phyloP scores from a whole-genome alignment of 257 asterid species.

The Plantago elongata region DNA sequence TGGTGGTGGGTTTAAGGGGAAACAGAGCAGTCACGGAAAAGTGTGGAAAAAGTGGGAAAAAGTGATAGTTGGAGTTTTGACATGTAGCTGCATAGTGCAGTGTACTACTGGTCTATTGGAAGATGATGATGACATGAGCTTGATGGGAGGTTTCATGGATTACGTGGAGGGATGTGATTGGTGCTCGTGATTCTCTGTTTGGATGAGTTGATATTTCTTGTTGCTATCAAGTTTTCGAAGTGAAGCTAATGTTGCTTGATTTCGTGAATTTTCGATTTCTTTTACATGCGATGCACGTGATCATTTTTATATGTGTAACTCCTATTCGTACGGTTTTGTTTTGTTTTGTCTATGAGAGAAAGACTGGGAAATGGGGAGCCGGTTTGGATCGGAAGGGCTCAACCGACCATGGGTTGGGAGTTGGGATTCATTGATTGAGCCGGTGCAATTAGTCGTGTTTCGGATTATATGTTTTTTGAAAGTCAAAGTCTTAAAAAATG shows the following conservation, averaged over 20 bases:
- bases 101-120: slow-evolving; percentile 17
- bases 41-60: slow-evolving; percentile 19
- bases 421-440: no score
- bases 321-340: no score
- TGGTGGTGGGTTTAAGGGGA: background rate
- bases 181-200: slow-evolving; percentile 24
- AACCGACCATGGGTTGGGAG: no score
- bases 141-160: slow-evolving; percentile 21
- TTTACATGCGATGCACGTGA: slow-evolving; percentile 26
- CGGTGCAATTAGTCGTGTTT: no score
- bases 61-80: background rate
- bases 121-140: slow-evolving; percentile 24
- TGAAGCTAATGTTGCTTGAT: no score
- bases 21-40: slow-evolving; percentile 9
- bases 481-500: no score
- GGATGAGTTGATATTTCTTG: background rate
- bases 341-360: no score
- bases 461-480: no score
- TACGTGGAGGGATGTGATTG: slow-evolving; percentile 43
- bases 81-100: background rate
- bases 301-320: slow-evolving; percentile 1
- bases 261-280: background rate
- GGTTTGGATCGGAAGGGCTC: no score
- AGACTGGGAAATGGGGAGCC: no score
- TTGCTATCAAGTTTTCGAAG: background rate